Conservation (phyloP, 2,329 filamentous ascomycete genomes). For the Emmonsiellopsis sp. region DNA sequence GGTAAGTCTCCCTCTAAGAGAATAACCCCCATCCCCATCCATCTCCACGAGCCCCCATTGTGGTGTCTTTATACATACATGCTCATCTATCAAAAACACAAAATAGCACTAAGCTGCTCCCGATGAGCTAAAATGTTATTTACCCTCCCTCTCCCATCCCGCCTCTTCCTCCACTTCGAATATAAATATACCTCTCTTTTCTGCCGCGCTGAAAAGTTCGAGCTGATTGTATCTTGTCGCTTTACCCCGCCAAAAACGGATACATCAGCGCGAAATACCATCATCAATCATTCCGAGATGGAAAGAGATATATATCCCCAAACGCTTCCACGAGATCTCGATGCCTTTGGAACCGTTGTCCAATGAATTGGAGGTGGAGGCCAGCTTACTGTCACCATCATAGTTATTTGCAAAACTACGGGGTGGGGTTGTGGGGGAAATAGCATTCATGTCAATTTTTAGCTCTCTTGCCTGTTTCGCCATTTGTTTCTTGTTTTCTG, state of each 20-base stretch:
- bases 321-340: neutral
- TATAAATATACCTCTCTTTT: neutral
- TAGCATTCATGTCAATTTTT: neutral
- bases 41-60: too few species aligned
- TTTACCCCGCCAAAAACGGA: neutral
- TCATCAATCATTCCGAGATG: neutral
- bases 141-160: neutral
- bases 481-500: neutral
- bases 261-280: neutral
- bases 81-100: neutral
- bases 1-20: slow-evolving; percentile 18
- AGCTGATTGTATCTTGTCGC: neutral
- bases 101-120: slow-evolving; percentile 11
- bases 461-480: neutral
- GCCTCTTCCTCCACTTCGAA: neutral
- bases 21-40: too few species aligned
- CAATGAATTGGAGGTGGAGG: neutral
- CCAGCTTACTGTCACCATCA: neutral
- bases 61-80: neutral
- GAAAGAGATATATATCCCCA: neutral
- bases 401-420: too few species aligned
- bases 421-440: neutral
- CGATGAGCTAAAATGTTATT: slow-evolving; percentile 2
- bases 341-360: neutral
- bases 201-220: neutral